phyloP scores from a whole-genome alignment of 768 basidiomycete genomes.

The Mycena metata region DNA sequence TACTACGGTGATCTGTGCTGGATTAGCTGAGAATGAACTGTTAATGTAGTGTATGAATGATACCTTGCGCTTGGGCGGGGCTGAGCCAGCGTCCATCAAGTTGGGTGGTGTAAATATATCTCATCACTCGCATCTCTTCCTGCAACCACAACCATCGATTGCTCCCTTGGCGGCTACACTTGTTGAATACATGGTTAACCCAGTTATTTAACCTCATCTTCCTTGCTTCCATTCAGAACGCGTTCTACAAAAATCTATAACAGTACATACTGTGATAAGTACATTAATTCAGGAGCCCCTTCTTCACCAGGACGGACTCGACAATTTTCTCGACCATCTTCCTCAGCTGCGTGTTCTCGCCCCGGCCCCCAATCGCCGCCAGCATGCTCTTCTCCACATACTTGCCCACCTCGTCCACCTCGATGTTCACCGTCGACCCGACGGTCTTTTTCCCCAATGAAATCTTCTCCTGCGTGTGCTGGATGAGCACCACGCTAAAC shows the following conservation, averaged over 20 bases:
- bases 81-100: conserved; percentile 30
- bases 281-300: conserved; percentile 49
- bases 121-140: no score
- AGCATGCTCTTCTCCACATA: conserved; percentile 88
- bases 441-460: conserved; percentile 80
- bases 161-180: no score
- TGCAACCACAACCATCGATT: no score
- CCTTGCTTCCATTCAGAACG: no score
- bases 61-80: conserved; percentile 28
- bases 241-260: no score
- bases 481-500: conserved; percentile 96
- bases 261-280: background rate
- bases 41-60: background rate
- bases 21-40: conserved; percentile 27
- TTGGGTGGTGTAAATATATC: background rate
- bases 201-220: no score
- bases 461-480: conserved; percentile 92
- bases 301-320: conserved; percentile 63
- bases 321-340: conserved; percentile 71
- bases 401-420: conserved; percentile 96
- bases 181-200: no score
- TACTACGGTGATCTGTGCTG: conserved; percentile 37
- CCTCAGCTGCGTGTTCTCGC: conserved; percentile 61
- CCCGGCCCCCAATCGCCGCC: conserved; percentile 69
- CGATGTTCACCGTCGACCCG: conserved; percentile 92